Evolutionary conservation across 192 early-diverging fungal species (phyloP).

Genomic region (Cetraspora pellucida): DNA sequence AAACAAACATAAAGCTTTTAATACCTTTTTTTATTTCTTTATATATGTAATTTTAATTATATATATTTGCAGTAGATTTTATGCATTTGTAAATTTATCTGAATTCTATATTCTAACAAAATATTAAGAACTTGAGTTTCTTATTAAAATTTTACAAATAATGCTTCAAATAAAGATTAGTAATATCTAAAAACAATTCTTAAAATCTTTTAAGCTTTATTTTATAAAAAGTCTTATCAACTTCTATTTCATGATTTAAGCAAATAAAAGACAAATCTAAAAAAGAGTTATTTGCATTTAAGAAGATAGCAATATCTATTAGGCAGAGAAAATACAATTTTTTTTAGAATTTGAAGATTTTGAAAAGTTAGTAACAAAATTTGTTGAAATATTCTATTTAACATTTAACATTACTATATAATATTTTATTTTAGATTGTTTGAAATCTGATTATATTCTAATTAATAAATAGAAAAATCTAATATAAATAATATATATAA

Average conservation of each 20-base stretch:
- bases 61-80: slow-evolving; percentile 29
- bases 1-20: slow-evolving; percentile 3
- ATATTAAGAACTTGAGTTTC: slow-evolving; percentile 15
- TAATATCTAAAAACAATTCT: slow-evolving; percentile 23
- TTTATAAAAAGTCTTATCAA: slow-evolving; percentile 29
- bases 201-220: not conserved
- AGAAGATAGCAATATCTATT: not conserved
- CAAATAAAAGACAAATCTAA: slow-evolving; percentile 21
- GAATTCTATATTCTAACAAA: slow-evolving; percentile 33
- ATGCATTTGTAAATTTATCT: slow-evolving; percentile 19
- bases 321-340: not conserved
- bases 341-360: not conserved
- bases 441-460: not conserved
- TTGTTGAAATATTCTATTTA: not conserved
- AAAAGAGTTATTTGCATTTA: slow-evolving; percentile 18
- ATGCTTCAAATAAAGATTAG: slow-evolving; percentile 35
- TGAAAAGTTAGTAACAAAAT: not conserved
- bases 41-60: slow-evolving; percentile 27
- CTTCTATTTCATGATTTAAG: slow-evolving; percentile 29
- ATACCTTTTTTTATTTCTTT: slow-evolving; percentile 32
- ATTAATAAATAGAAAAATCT: too few relatives aligned
- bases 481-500: too few relatives aligned
- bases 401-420: not conserved
- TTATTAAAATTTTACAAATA: slow-evolving; percentile 28
- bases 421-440: not conserved